phyloP scores from a whole-genome alignment of 2,329 filamentous ascomycete species.

The Colletotrichum sp. region DNA sequence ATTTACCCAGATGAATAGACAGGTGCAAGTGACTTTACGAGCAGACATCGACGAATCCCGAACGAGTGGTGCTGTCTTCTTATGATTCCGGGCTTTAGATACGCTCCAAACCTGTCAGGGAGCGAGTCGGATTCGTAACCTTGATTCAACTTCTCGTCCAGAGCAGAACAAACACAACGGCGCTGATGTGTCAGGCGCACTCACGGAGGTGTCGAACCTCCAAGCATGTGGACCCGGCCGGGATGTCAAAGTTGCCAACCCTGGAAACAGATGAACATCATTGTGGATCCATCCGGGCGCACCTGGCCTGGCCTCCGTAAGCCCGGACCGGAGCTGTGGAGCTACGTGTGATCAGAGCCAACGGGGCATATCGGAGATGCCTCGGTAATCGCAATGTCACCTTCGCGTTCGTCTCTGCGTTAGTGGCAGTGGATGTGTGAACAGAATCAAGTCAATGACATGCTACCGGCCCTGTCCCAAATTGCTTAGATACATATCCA shows the following conservation, averaged over 20 bases:
- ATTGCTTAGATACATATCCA: slow-evolving; percentile 2
- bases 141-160: background rate
- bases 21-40: background rate
- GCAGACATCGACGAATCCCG: background rate
- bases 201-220: background rate
- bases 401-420: background rate
- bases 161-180: background rate
- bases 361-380: background rate
- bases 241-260: background rate
- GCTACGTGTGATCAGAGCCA: background rate
- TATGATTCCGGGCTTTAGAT: background rate
- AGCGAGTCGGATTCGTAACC: background rate
- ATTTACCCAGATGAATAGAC: background rate
- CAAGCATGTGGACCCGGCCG: background rate
- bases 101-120: background rate
- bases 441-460: background rate
- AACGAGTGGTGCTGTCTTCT: background rate
- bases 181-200: background rate
- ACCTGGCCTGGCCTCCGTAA: background rate
- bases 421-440: background rate
- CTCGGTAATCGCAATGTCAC: background rate
- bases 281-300: background rate
- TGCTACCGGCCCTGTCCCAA: background rate
- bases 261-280: background rate
- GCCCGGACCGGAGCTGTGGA: background rate